These are phyloP conservation scores for Xerocomus nothofagi DNA, from an alignment of 1,284 basidiomycete species.

Conservation along the genomic window DNA sequence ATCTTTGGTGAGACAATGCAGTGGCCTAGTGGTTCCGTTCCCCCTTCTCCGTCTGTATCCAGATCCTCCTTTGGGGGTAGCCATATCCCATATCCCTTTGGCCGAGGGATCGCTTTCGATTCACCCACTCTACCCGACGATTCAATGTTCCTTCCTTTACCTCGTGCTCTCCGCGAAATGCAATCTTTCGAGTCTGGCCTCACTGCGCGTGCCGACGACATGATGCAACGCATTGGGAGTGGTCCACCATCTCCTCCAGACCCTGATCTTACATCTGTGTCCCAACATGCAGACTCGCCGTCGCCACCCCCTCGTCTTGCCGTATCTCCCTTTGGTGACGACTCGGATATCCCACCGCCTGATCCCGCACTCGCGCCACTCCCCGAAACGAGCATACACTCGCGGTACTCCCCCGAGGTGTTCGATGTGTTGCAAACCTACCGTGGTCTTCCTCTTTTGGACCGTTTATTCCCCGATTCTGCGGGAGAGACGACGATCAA, in stretches of 20 bases:
- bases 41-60: constrained; percentile 39
- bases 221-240: constrained; percentile 21
- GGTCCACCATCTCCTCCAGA: constrained; percentile 14
- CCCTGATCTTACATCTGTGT: not conserved
- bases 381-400: constrained; percentile 51
- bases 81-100: constrained; percentile 59
- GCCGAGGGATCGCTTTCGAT: constrained; percentile 59
- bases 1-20: constrained; percentile 67
- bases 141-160: constrained; percentile 38
- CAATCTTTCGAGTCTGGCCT: constrained; percentile 78
- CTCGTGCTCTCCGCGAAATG: constrained; percentile 67
- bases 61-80: constrained; percentile 26
- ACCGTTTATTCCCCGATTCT: constrained; percentile 49
- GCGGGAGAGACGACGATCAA: constrained; percentile 57
- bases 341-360: constrained; percentile 25
- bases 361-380: constrained; percentile 32
- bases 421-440: constrained; percentile 84
- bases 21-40: constrained; percentile 44
- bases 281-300: constrained; percentile 9
- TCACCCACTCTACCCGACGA: constrained; percentile 50
- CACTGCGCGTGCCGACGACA: constrained; percentile 57
- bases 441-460: constrained; percentile 67
- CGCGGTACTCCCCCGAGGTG: constrained; percentile 68
- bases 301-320: constrained; percentile 23
- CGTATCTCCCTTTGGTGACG: constrained; percentile 32